A percentile compares a stretch with the other conserved stretches of the same genome.
These are phyloP conservation scores for Lolium perenne DNA, from an alignment of 176 grass and related monocot species.

Conservation along the genomic window DNA sequence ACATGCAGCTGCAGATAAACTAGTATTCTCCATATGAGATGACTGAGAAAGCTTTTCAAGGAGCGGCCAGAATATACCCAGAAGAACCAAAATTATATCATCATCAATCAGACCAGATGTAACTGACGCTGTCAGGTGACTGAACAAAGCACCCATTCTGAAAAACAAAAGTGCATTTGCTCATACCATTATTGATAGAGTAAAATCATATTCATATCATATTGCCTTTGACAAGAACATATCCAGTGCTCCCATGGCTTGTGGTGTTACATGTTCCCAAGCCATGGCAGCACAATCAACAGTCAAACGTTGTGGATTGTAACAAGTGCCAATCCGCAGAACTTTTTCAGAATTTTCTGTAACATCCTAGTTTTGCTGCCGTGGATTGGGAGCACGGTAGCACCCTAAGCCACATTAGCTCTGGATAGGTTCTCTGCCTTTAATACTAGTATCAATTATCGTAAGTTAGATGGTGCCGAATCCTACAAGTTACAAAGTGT, in stretches of 20 bases:
- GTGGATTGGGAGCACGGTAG: not conserved
- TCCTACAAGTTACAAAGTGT: conserved; percentile 2
- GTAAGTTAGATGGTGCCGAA: not conserved
- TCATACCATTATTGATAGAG: conserved; percentile 8
- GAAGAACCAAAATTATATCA: conserved; percentile 70
- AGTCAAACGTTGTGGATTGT: not conserved
- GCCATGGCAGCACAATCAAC: not conserved
- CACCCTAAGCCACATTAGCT: not conserved
- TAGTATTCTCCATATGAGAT: conserved; percentile 81
- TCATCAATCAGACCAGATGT: conserved; percentile 68
- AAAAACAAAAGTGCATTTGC: conserved; percentile 35
- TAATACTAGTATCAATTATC: not conserved
- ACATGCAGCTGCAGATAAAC: conserved; percentile 81
- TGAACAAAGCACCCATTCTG: conserved; percentile 90
- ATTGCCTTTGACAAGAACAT: not conserved
- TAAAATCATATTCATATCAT: conserved; percentile 12
- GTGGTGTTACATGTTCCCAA: not conserved
- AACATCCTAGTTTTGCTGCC: not conserved
- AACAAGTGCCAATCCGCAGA: not conserved
- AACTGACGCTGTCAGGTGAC: conserved; percentile 58
- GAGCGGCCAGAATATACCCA: conserved; percentile 88
- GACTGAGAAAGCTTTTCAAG: conserved; percentile 86
- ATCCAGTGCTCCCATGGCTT: not conserved
- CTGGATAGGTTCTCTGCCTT: not conserved
- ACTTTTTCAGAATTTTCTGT: not conserved